Percentiles rank a stretch among this genome's conserved stretches.
Evolutionary conservation across 768 basidiomycete genomes (phyloP).

Genomic region (Hypholoma sublateritium): DNA sequence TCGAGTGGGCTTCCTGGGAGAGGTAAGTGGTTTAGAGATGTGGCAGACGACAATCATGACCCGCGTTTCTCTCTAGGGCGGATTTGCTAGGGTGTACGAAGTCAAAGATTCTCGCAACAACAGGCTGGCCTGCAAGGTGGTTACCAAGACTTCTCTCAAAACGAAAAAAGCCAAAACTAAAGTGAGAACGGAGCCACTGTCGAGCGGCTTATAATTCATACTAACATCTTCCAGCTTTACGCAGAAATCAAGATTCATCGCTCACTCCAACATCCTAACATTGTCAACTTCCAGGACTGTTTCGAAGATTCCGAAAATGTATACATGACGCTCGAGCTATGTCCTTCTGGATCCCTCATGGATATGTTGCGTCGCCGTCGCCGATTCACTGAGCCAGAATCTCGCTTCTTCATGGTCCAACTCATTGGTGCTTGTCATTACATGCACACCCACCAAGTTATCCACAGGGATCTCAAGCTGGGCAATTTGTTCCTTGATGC

Average conservation of each 20-base stretch:
- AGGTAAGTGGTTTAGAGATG: conserved; percentile 50
- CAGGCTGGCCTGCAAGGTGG: conserved; percentile 87
- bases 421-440: conserved; percentile 95
- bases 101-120: conserved; percentile 70
- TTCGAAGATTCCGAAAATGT: conserved; percentile 96
- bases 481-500: conserved; percentile 92
- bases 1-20: conserved; percentile 84
- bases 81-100: conserved; percentile 96
- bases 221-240: conserved; percentile 62
- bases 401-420: conserved; percentile 91
- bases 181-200: conserved; percentile 40
- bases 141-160: conserved; percentile 88
- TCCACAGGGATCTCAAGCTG: conserved; percentile 95
- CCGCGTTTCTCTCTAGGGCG: conserved; percentile 47
- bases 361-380: conserved; percentile 86
- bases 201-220: not conserved
- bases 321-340: conserved; percentile 95
- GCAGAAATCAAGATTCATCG: conserved; percentile 99
- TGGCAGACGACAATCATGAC: not conserved
- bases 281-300: conserved; percentile 89
- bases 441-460: conserved; percentile 96
- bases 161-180: conserved; percentile 98
- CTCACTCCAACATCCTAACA: conserved; percentile 87
- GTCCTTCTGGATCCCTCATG: conserved; percentile 87
- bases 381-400: conserved; percentile 89